Conservation (phyloP, 495 filamentous ascomycete species). For the Ramalina intermedia region DNA sequence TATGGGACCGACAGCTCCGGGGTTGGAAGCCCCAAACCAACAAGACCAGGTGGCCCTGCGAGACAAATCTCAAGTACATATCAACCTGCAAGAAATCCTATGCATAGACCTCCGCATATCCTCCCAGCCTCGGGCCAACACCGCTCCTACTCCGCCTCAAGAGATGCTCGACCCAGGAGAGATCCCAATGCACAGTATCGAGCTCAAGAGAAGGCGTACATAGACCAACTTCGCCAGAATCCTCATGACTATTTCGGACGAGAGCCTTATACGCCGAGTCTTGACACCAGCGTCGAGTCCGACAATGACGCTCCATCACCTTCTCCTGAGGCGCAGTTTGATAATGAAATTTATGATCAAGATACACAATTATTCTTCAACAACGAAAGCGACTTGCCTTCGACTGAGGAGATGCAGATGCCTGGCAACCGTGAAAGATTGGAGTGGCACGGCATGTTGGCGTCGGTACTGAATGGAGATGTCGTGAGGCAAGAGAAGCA, state of each 20-base stretch:
- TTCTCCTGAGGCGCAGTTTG: slow-evolving; percentile 65
- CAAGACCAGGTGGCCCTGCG: slow-evolving; percentile 46
- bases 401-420: slow-evolving; percentile 75
- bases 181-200: slow-evolving; percentile 70
- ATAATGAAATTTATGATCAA: slow-evolving; percentile 65
- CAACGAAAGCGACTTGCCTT: slow-evolving; percentile 75
- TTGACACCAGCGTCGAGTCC: slow-evolving; percentile 57
- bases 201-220: slow-evolving; percentile 72
- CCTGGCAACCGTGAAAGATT: slow-evolving; percentile 78
- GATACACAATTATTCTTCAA: slow-evolving; percentile 84
- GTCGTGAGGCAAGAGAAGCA: slow-evolving; percentile 98
- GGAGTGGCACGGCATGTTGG: slow-evolving; percentile 97
- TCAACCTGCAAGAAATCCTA: slow-evolving; percentile 31
- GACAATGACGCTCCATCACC: slow-evolving; percentile 86
- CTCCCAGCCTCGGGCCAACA: slow-evolving; percentile 36
- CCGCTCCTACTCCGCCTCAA: slow-evolving; percentile 38
- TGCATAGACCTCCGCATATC: slow-evolving; percentile 54
- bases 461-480: slow-evolving; percentile 87
- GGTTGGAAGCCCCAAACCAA: slow-evolving; percentile 24
- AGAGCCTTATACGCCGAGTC: slow-evolving; percentile 49
- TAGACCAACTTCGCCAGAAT: slow-evolving; percentile 59
- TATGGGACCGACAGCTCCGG: slow-evolving; percentile 6
- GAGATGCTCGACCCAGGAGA: slow-evolving; percentile 24
- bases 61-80: slow-evolving; percentile 61
- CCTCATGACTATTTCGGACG: slow-evolving; percentile 62